phyloP scores from a whole-genome alignment of 805 yeast genomes.

The Pichia rugopelliculosa region DNA sequence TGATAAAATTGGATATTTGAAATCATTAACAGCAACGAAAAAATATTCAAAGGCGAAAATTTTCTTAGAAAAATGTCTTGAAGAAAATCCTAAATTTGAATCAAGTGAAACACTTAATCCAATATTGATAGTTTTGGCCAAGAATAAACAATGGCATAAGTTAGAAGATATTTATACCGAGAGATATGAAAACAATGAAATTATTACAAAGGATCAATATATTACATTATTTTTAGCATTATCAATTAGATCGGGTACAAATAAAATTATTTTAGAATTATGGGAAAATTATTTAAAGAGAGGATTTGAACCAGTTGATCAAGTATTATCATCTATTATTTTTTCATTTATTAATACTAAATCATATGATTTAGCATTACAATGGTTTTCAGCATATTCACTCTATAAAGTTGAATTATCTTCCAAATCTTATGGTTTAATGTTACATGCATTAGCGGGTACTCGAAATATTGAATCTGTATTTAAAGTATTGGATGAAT shows the following conservation, averaged over 20 bases:
- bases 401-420: slow-evolving; percentile 25
- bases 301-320: slow-evolving; percentile 39
- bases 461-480: slow-evolving; percentile 31
- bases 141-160: slow-evolving; percentile 36
- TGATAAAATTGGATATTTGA: slow-evolving; percentile 19
- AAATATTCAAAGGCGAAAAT: slow-evolving; percentile 12
- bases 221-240: slow-evolving; percentile 54
- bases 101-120: slow-evolving; percentile 13
- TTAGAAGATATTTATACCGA: slow-evolving; percentile 52
- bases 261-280: slow-evolving; percentile 30
- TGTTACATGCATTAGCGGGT: slow-evolving; percentile 32
- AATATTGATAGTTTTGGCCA: slow-evolving; percentile 17
- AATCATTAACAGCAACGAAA: slow-evolving; percentile 10
- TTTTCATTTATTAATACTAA: slow-evolving; percentile 32
- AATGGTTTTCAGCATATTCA: slow-evolving; percentile 30
- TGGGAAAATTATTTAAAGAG: slow-evolving; percentile 42
- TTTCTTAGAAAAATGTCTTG: slow-evolving; percentile 5
- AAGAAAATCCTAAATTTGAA: slow-evolving; percentile 9
- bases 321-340: slow-evolving; percentile 40
- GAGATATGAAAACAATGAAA: slow-evolving; percentile 44
- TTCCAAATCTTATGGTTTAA: slow-evolving; percentile 26
- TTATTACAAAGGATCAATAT: slow-evolving; percentile 48
- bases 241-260: slow-evolving; percentile 41
- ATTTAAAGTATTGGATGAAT: slow-evolving; percentile 26
- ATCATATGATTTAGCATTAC: slow-evolving; percentile 31